These are phyloP conservation scores for Arthromyces matolae DNA, from an alignment of 768 basidiomycete species.

Conservation along the genomic window DNA sequence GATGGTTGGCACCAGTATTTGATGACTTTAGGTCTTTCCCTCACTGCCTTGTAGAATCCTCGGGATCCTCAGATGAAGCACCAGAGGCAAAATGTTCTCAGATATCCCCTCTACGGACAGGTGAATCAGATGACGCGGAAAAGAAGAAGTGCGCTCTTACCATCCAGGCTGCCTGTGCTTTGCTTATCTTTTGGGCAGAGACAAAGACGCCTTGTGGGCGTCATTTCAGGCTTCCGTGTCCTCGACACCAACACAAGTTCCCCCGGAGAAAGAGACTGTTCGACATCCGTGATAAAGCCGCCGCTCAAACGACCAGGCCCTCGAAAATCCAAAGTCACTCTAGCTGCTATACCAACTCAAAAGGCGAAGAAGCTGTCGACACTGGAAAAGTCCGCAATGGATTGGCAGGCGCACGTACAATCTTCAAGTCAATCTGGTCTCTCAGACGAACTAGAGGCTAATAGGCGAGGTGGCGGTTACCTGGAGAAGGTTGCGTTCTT, in stretches of 20 bases:
- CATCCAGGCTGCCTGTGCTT: neutral
- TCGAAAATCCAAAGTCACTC: slow-evolving; percentile 57
- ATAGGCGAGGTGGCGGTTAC: slow-evolving; percentile 73
- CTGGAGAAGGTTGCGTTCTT: slow-evolving; percentile 85
- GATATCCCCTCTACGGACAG: slow-evolving; percentile 20
- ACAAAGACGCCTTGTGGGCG: slow-evolving; percentile 62
- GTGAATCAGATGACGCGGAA: slow-evolving; percentile 33
- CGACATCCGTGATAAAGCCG: slow-evolving; percentile 22
- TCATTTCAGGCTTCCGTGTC: slow-evolving; percentile 64
- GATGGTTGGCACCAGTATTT: slow-evolving; percentile 25
- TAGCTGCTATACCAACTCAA: slow-evolving; percentile 50
- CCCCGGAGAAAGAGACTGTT: slow-evolving; percentile 32
- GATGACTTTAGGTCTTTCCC: neutral
- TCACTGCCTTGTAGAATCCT: slow-evolving; percentile 21
- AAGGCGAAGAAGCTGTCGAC: slow-evolving; percentile 79
- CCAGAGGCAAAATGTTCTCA: slow-evolving; percentile 33
- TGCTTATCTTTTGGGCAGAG: slow-evolving; percentile 33
- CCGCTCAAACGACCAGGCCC: slow-evolving; percentile 52
- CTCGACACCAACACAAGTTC: slow-evolving; percentile 22
- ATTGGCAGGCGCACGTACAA: slow-evolving; percentile 71
- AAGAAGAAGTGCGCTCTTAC: slow-evolving; percentile 42
- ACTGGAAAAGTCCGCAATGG: slow-evolving; percentile 83
- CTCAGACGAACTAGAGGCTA: slow-evolving; percentile 71
- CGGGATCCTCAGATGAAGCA: slow-evolving; percentile 38
- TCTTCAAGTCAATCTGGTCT: slow-evolving; percentile 37